phyloP scores from a whole-genome alignment of 352 stramenopile species.

The Phytopythium delawarense region DNA sequence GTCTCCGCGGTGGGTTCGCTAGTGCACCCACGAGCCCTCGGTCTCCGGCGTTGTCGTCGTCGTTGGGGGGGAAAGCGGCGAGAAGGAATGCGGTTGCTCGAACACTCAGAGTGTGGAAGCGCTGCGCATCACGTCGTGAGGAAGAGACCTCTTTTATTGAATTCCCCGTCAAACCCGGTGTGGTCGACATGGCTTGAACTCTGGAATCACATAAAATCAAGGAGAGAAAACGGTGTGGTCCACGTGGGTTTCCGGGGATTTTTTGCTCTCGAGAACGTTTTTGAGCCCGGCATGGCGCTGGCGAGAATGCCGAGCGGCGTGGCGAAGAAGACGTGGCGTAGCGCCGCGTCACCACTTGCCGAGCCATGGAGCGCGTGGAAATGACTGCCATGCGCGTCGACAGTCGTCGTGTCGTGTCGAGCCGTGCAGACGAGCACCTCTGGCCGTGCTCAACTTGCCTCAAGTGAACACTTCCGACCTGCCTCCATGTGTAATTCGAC shows the following conservation, averaged over 20 bases:
- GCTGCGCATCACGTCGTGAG: not conserved
- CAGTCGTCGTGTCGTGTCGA: too few species aligned
- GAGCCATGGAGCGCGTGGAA: not conserved
- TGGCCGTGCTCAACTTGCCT: too few species aligned
- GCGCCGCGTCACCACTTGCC: not conserved
- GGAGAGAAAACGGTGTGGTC: not conserved
- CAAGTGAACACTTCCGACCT: too few species aligned
- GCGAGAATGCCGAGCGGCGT: not conserved
- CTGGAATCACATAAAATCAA: not conserved
- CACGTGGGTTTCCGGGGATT: not conserved
- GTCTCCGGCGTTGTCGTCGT: too few species aligned
- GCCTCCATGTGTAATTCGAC: too few species aligned
- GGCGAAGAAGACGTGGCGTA: not conserved
- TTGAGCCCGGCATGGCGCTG: not conserved
- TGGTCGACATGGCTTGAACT: not conserved
- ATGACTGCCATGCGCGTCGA: not conserved
- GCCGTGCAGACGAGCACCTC: not conserved
- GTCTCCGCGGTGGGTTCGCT: not conserved
- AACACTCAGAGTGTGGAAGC: too few species aligned
- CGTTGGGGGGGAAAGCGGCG: too few species aligned
- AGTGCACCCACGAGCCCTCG: not conserved
- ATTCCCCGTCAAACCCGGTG: not conserved
- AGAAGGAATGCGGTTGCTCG: not conserved
- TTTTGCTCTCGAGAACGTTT: not conserved
- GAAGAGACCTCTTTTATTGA: not conserved